Conservation (phyloP, 2,329 filamentous ascomycete genomes). For the Ascochyta fabae region DNA sequence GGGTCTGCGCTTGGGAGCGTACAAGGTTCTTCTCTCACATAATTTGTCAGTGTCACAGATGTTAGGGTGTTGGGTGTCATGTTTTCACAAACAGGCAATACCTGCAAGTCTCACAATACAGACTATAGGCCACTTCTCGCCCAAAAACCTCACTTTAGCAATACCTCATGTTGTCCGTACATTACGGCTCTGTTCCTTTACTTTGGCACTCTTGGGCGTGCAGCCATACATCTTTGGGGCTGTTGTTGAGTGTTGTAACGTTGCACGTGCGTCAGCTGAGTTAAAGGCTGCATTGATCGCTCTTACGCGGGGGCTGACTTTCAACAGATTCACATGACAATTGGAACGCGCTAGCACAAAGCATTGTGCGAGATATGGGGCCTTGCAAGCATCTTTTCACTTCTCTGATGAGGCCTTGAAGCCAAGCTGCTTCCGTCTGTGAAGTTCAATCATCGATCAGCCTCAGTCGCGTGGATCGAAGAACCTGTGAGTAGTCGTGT, state of each 20-base stretch:
- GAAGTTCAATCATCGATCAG: neutral
- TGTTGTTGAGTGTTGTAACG: neutral
- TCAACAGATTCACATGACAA: neutral
- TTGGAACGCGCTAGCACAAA: neutral
- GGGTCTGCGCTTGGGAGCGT: neutral
- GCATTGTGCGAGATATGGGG: neutral
- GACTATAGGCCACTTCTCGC: neutral
- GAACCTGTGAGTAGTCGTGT: neutral
- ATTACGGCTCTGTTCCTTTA: neutral
- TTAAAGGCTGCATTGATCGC: neutral
- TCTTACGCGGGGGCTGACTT: constrained; percentile 7
- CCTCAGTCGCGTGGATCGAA: neutral
- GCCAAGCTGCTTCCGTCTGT: neutral
- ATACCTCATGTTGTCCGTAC: neutral
- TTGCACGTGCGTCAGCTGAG: constrained; percentile 10
- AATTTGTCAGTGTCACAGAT: neutral
- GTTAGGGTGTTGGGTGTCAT: constrained; percentile 2
- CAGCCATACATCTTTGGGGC: neutral
- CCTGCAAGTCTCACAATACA: neutral
- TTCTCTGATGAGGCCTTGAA: neutral
- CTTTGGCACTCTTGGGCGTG: neutral
- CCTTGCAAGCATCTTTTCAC: neutral
- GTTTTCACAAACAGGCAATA: neutral
- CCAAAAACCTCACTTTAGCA: too few relatives aligned
- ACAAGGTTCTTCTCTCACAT: neutral